These are phyloP conservation scores for Cytospora piceicola DNA, from an alignment of 2,329 filamentous ascomycete genomes.

Conservation along the genomic window DNA sequence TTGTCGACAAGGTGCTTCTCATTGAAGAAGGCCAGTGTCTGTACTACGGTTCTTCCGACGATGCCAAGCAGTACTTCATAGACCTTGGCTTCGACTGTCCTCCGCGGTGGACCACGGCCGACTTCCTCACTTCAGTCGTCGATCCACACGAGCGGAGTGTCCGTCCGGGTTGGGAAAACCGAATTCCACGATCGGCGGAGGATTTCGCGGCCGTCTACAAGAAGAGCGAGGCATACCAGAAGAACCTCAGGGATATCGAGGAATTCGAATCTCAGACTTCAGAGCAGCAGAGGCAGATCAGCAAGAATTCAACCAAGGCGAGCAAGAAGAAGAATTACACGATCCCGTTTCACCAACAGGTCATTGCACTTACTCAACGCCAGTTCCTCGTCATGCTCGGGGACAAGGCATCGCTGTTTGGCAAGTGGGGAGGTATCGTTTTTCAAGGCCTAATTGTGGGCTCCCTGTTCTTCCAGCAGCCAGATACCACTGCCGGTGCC, in stretches of 20 bases:
- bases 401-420: constrained; percentile 40
- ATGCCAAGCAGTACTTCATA: constrained; percentile 67
- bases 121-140: constrained; percentile 74
- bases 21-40: constrained; percentile 65
- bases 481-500: constrained; percentile 59
- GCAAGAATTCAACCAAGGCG: constrained; percentile 42
- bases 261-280: constrained; percentile 55
- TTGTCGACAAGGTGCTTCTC: constrained; percentile 62
- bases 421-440: constrained; percentile 50
- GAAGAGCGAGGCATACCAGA: constrained; percentile 49
- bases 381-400: constrained; percentile 42
- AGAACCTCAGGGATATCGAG: constrained; percentile 51
- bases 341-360: constrained; percentile 53
- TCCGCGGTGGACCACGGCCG: constrained; percentile 68
- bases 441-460: constrained; percentile 65
- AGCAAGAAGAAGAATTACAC: constrained; percentile 56
- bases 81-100: constrained; percentile 70
- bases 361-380: constrained; percentile 48
- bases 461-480: constrained; percentile 69
- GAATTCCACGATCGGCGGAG: constrained; percentile 63
- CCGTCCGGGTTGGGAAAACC: constrained; percentile 58
- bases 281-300: constrained; percentile 45
- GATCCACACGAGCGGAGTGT: constrained; percentile 59
- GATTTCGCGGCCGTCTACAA: constrained; percentile 61
- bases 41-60: constrained; percentile 62